Base-by-base conservation (phyloP, 1,139 yeast species). In the Meyerozyma smithsonii region DNA sequence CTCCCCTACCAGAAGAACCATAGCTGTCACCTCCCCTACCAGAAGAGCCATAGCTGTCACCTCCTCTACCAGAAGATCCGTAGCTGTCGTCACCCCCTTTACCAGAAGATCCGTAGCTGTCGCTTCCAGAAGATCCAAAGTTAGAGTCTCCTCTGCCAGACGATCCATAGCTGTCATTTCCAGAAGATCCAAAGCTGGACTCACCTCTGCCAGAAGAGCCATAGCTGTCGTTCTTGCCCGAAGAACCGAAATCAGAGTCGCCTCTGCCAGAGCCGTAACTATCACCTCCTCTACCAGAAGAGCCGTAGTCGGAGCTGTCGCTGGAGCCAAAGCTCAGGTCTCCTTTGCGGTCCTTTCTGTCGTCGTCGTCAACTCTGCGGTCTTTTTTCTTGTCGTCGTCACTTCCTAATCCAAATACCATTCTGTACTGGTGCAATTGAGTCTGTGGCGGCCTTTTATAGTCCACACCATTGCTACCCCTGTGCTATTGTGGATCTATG, bases 331-430 rank as follows among this genome's bases (percentile, higher is more conserved):
- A 24, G 32, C 24, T 25, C 32, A 28, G 25, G 39, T 38, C 25
- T 24, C 35, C 32, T n/a, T n/a, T n/a, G n/a, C 49, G 35, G 39
- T 24, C 10, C 23, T 34, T n/a, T n/a, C 35, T 21, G 4, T 19
- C 32, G 15, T 35, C 18, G 30, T 34, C 35, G 28, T 38, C 23
- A 16, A 19, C 41, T 21, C 35, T 19, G 15, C 41, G 32, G n/a
- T n/a, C n/a, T 36, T 46, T 38, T 36, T 50, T 41, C 19, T 51
- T 40, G 39, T 53, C 43, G 46, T 49, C 46, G 42, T 48, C 45
- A 35, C 51, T 49, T 45, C 64, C 64, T 28, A 59, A 57, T 35
- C 64, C 64, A 43, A 59, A 59, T 42, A 52, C 64, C 64, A 59
- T 59, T 51, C 39, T 55, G 15, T 21, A 18, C 21, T 30, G 8